These are phyloP conservation scores for Aplosporella prunicola DNA, from an alignment of 2,329 filamentous ascomycete species.

Conservation along the genomic window DNA sequence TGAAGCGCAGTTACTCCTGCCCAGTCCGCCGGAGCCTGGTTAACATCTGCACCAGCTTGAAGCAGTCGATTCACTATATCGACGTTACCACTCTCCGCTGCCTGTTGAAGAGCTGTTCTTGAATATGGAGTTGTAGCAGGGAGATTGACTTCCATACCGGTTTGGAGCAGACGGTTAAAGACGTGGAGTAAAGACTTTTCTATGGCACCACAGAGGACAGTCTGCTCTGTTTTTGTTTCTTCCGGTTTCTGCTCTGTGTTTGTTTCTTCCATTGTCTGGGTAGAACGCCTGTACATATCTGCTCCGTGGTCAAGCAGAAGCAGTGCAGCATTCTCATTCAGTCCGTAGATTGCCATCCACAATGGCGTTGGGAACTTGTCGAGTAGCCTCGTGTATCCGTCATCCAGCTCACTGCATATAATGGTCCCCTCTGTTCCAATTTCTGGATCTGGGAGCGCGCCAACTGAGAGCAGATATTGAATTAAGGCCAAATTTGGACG, in stretches of 20 bases:
- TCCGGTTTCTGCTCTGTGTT: not conserved
- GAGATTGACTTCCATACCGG: not conserved
- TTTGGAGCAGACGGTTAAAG: not conserved
- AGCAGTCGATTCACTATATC: conserved; percentile 13
- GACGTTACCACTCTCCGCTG: not conserved
- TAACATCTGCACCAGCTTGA: conserved; percentile 8
- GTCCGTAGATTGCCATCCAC: no score
- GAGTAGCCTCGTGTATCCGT: no score
- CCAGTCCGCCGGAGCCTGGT: conserved; percentile 1
- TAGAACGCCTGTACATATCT: not conserved
- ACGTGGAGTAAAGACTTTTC: not conserved
- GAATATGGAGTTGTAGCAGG: not conserved
- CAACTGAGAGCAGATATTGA: no score
- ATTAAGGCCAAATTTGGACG: no score
- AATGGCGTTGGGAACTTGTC: no score
- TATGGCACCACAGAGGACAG: not conserved
- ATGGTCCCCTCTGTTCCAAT: no score
- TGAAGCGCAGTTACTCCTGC: conserved; percentile 21
- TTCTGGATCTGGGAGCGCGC: no score
- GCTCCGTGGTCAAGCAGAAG: not conserved
- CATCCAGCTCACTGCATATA: no score
- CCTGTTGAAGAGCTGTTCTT: not conserved
- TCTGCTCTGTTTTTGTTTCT: not conserved
- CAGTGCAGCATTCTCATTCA: no score
- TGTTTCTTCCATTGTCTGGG: not conserved